Percentiles rank a stretch among this genome's conserved stretches.
These are phyloP conservation scores for Ganoderma lucidum DNA, from an alignment of 1,284 basidiomycete species.

Conservation along the genomic window DNA sequence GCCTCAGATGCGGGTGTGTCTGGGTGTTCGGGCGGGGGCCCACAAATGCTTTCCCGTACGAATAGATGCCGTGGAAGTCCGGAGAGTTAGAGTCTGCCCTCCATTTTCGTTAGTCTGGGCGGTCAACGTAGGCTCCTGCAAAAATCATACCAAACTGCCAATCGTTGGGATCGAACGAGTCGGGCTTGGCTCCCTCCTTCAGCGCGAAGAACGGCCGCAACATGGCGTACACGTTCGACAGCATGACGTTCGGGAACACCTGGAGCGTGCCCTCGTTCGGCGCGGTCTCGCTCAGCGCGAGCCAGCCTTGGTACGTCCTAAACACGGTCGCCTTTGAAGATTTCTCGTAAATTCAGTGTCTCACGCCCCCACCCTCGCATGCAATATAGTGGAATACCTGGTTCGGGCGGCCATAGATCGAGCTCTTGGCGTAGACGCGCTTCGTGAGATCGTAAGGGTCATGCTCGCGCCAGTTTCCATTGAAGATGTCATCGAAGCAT, in stretches of 20 bases:
- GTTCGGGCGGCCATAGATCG: conserved; percentile 66
- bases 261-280: conserved; percentile 81
- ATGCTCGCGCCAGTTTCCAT: conserved; percentile 73
- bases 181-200: conserved; percentile 48
- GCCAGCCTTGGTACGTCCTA: conserved; percentile 85
- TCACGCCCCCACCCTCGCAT: neutral
- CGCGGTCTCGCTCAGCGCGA: conserved; percentile 74
- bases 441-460: conserved; percentile 74
- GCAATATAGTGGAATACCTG: conserved; percentile 47
- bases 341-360: conserved; percentile 12
- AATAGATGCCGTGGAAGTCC: conserved; percentile 68
- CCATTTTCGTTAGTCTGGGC: neutral
- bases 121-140: neutral
- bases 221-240: conserved; percentile 84
- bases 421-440: conserved; percentile 67
- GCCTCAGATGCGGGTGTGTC: conserved; percentile 72
- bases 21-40: conserved; percentile 61
- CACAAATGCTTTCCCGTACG: conserved; percentile 49
- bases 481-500: conserved; percentile 73
- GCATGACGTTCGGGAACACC: conserved; percentile 79
- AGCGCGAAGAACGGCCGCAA: conserved; percentile 85
- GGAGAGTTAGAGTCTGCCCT: conserved; percentile 57
- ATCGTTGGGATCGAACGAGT: conserved; percentile 63
- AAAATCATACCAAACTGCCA: conserved; percentile 71
- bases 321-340: conserved; percentile 66